Evolutionary conservation across 148 eudicot species (phyloP).

Genomic region (Euryodendron excelsum): DNA sequence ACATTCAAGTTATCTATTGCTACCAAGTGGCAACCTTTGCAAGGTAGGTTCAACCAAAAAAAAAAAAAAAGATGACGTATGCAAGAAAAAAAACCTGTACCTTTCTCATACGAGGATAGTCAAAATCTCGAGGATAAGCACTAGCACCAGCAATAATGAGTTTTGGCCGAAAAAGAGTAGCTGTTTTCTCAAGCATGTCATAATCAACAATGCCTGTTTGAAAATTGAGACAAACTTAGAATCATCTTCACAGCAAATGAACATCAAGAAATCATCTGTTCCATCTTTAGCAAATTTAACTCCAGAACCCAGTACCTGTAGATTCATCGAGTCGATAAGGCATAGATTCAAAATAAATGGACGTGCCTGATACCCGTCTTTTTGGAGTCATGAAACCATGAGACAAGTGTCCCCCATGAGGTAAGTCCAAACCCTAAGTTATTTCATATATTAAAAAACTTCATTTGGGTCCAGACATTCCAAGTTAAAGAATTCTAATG

Average conservation of each 20-base stretch:
- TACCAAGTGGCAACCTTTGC: neutral
- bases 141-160: slow-evolving; percentile 94
- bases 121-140: slow-evolving; percentile 93
- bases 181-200: slow-evolving; percentile 93
- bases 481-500: neutral
- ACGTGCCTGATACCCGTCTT: slow-evolving; percentile 85
- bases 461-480: neutral
- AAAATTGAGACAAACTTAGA: slow-evolving; percentile 1
- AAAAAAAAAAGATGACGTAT: neutral
- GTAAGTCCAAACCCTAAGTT: slow-evolving; percentile 76
- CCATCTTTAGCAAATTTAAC: neutral
- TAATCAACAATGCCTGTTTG: slow-evolving; percentile 75
- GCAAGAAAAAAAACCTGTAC: slow-evolving; percentile 23
- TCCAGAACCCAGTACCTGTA: slow-evolving; percentile 45
- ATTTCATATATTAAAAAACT: neutral
- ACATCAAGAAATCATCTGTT: neutral
- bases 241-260: neutral
- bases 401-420: slow-evolving; percentile 91
- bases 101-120: slow-evolving; percentile 93
- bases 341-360: slow-evolving; percentile 91
- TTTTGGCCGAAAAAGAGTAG: slow-evolving; percentile 77
- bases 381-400: slow-evolving; percentile 95
- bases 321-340: slow-evolving; percentile 90
- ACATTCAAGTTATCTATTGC: neutral
- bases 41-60: neutral